Evolutionary conservation across 768 basidiomycete species (phyloP).

Genomic region (Favolaschia claudopus): DNA sequence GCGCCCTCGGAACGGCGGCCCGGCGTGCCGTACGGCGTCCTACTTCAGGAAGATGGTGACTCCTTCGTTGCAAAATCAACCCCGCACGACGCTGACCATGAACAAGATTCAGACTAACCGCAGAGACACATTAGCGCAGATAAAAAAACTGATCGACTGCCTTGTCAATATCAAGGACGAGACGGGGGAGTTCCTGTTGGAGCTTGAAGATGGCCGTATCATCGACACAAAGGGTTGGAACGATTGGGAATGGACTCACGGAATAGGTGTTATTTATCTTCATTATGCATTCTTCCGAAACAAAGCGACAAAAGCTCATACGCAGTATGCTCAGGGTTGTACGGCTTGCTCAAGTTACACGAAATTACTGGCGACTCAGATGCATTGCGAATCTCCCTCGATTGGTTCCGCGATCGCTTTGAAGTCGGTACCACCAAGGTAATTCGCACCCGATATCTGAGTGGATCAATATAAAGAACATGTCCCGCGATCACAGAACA

Average conservation of each 20-base stretch:
- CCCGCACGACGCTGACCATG: too few relatives aligned
- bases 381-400: slow-evolving; percentile 48
- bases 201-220: slow-evolving; percentile 55
- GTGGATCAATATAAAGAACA: neutral
- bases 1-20: too few relatives aligned
- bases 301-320: neutral
- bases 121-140: slow-evolving; percentile 28
- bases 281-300: too few relatives aligned
- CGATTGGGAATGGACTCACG: slow-evolving; percentile 64
- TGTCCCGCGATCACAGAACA: slow-evolving; percentile 44
- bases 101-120: slow-evolving; percentile 5
- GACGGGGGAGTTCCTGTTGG: slow-evolving; percentile 58
- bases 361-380: slow-evolving; percentile 48
- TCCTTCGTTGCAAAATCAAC: too few relatives aligned
- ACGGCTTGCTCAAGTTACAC: slow-evolving; percentile 49
- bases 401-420: slow-evolving; percentile 60
- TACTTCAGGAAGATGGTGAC: too few relatives aligned
- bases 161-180: slow-evolving; percentile 62
- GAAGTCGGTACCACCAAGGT: slow-evolving; percentile 58
- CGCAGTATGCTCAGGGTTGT: slow-evolving; percentile 39
- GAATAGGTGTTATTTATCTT: slow-evolving; percentile 43
- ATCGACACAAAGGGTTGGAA: slow-evolving; percentile 68
- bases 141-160: slow-evolving; percentile 47
- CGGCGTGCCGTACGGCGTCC: too few relatives aligned
- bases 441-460: slow-evolving; percentile 7